phyloP scores from a whole-genome alignment of 2,329 filamentous ascomycete species.

The Cladophialophora exuberans region DNA sequence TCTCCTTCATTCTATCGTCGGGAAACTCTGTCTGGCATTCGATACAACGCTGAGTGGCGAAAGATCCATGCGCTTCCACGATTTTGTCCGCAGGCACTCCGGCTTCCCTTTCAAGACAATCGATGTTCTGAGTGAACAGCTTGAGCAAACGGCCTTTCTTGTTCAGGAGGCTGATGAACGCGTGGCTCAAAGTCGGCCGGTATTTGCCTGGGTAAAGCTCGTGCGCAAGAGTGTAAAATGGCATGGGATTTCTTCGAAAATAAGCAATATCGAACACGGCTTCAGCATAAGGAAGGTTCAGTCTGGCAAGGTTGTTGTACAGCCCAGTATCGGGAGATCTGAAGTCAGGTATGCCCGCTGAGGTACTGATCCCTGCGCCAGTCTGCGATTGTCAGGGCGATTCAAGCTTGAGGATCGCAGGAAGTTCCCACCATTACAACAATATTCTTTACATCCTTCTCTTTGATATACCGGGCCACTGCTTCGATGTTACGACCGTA shows the following conservation, averaged over 20 bases:
- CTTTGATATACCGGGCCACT: slow-evolving; percentile 78
- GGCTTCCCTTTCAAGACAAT: slow-evolving; percentile 86
- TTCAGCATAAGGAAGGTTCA: slow-evolving; percentile 86
- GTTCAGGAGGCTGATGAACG: slow-evolving; percentile 81
- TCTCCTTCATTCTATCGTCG: slow-evolving; percentile 71
- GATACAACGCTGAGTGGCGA: slow-evolving; percentile 87
- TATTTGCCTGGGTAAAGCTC: slow-evolving; percentile 92
- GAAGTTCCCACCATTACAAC: slow-evolving; percentile 70
- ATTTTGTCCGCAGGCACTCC: slow-evolving; percentile 81
- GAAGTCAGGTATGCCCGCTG: slow-evolving; percentile 83
- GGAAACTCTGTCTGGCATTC: slow-evolving; percentile 78
- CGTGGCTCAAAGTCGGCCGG: slow-evolving; percentile 85
- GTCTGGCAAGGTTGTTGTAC: slow-evolving; percentile 85
- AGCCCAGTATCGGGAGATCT: slow-evolving; percentile 89
- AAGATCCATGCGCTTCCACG: slow-evolving; percentile 93
- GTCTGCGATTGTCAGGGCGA: slow-evolving; percentile 52
- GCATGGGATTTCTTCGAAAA: slow-evolving; percentile 80
- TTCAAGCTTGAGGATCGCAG: neutral
- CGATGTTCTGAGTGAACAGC: slow-evolving; percentile 97
- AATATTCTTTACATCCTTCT: slow-evolving; percentile 68
- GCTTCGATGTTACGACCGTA: slow-evolving; percentile 69
- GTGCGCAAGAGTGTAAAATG: slow-evolving; percentile 89
- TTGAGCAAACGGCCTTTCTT: slow-evolving; percentile 77
- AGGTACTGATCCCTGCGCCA: slow-evolving; percentile 75
- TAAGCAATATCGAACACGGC: slow-evolving; percentile 92